These are phyloP conservation scores for Termitomyces sp. DNA, from an alignment of 768 basidiomycete genomes.

Conservation along the genomic window DNA sequence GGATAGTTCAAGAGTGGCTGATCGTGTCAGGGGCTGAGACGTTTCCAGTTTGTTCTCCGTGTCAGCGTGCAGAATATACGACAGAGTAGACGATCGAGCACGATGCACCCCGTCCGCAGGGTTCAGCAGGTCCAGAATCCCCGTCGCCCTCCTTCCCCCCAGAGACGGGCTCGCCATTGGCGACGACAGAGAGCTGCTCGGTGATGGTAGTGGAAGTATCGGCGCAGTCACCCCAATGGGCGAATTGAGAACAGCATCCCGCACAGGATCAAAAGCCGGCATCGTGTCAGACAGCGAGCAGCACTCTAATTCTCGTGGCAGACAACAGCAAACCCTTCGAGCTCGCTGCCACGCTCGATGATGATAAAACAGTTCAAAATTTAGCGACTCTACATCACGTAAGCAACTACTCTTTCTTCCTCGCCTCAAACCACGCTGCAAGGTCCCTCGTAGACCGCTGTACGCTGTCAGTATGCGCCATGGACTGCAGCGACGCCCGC, in stretches of 20 bases:
- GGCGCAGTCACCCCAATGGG: conserved; percentile 48
- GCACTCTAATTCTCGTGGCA: conserved; percentile 10
- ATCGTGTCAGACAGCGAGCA: conserved; percentile 30
- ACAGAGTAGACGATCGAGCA: conserved; percentile 42
- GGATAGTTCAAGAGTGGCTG: conserved; percentile 11
- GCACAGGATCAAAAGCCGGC: conserved; percentile 83
- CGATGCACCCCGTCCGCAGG: too few species aligned
- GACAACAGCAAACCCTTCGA: conserved; percentile 12
- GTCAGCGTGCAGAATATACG: conserved; percentile 37
- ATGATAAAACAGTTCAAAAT: conserved; percentile 20
- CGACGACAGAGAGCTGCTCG: conserved; percentile 27
- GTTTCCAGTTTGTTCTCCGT: conserved; percentile 29
- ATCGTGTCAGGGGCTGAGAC: conserved; percentile 27
- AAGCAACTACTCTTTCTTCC: conserved; percentile 21
- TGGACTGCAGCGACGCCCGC: conserved; percentile 3
- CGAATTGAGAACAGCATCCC: conserved; percentile 82
- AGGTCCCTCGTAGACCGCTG: conserved; percentile 63
- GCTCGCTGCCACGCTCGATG: conserved; percentile 17
- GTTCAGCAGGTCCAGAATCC: conserved; percentile 77
- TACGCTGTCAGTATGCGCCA: neutral
- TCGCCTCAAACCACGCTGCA: conserved; percentile 43
- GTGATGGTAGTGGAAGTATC: conserved; percentile 20
- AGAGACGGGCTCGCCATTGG: conserved; percentile 44
- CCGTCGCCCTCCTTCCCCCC: conserved; percentile 62
- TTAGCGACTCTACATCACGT: conserved; percentile 18